Evolutionary conservation across 352 stramenopile genomes (phyloP), one percentile per base, ranked within the genome.

Genomic region (Phytophthora chlamydospora): DNA sequence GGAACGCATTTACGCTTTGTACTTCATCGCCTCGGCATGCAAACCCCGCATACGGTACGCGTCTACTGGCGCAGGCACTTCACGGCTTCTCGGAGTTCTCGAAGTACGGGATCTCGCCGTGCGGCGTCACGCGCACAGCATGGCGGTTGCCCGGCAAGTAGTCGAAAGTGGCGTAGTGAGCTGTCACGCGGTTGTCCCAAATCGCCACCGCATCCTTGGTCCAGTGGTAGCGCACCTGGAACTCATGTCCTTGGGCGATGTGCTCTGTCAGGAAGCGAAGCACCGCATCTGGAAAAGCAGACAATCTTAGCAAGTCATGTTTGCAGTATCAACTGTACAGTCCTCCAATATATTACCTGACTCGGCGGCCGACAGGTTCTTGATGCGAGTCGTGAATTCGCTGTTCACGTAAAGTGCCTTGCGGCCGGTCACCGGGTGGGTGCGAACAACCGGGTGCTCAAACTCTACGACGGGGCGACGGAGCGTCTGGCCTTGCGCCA

Each of bases 361-460:
- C 38, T 83, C 74, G 40, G 54, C 24, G 46, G 46, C n/a, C n/a
- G n/a, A n/a, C n/a, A n/a, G n/a, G n/a, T n/a, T n/a, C n/a, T n/a
- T n/a, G 40, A 83, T 83, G 14, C 71, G 71, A 9, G 42, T 69
- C 2, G 74, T 83, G 50, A 80, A 83, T 3, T 39, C 61, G 2
- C 49, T 35, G 46, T 83, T 83, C 17, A 80, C 74, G 38, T 57
- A 83, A 9, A 83, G 53, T 70, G 71, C 45, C 6, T 64, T 64
- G 1, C 56, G 56, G 2, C 39, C 39, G 2, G 56, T 64, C 10
- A 48, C 56, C 0, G 74, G 71, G 41, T 83, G 74, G 8, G 69
- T 83, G 21, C 74, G 71, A 2, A 83, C 56, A 2, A 83, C 49
- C 1, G 74, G 71, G 58, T 83, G 74, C 38, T 75, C 66, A 6